Evolutionary conservation across 1,139 yeast species (phyloP).

Genomic region (Yamadazyma buinensis): DNA sequence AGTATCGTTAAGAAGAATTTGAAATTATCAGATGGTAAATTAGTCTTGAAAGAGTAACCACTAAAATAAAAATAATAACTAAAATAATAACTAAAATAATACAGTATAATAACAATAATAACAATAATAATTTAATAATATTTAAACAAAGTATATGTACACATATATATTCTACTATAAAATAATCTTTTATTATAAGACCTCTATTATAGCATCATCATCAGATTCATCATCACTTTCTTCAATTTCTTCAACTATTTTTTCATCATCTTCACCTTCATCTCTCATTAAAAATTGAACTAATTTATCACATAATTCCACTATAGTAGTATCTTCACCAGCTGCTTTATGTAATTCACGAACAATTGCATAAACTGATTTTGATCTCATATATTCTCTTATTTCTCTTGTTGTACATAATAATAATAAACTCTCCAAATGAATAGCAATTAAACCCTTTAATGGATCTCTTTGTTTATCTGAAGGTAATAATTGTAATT

Average conservation of each 20-base stretch:
- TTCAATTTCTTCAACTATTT: slow-evolving; percentile 23
- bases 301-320: slow-evolving; percentile 66
- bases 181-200: slow-evolving; percentile 25
- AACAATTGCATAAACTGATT: slow-evolving; percentile 77
- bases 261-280: slow-evolving; percentile 40
- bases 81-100: too few relatives aligned
- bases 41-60: slow-evolving; percentile 50
- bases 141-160: background rate
- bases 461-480: slow-evolving; percentile 78
- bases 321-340: slow-evolving; percentile 54
- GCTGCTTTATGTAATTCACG: slow-evolving; percentile 77
- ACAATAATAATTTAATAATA: background rate
- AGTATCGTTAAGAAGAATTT: slow-evolving; percentile 66
- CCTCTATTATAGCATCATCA: slow-evolving; percentile 49
- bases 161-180: background rate
- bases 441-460: slow-evolving; percentile 60
- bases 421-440: slow-evolving; percentile 71
- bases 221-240: slow-evolving; percentile 29
- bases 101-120: too few relatives aligned
- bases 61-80: slow-evolving; percentile 1
- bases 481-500: slow-evolving; percentile 72
- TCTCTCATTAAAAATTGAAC: slow-evolving; percentile 93
- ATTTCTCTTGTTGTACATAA: slow-evolving; percentile 70
- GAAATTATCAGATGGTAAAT: slow-evolving; percentile 57
- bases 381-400: slow-evolving; percentile 72